phyloP scores from a whole-genome alignment of 2,329 filamentous ascomycete genomes.

The Hypomyces perniciosus region DNA sequence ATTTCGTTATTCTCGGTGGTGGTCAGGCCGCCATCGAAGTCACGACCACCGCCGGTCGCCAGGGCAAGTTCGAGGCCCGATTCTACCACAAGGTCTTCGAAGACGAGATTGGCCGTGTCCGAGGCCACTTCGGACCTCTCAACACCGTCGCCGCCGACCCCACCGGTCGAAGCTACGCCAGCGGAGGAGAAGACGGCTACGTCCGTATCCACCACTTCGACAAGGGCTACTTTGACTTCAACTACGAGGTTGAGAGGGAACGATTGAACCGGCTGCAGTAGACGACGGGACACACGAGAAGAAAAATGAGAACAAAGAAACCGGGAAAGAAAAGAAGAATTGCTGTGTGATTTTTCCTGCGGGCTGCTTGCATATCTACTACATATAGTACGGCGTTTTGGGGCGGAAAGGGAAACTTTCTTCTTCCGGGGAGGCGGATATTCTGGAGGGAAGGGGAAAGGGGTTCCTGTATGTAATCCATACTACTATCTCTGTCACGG shows the following conservation, averaged over 20 bases:
- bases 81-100: constrained; percentile 99
- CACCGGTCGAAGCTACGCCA: constrained; percentile 85
- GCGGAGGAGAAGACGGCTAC: constrained; percentile 96
- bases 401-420: constrained; percentile 27
- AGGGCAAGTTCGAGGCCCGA: constrained; percentile 98
- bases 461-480: constrained; percentile 24
- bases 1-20: constrained; percentile 96
- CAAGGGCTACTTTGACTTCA: constrained; percentile 97
- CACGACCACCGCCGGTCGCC: constrained; percentile 84
- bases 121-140: constrained; percentile 92
- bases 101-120: constrained; percentile 95
- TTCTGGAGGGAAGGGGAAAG: constrained; percentile 14
- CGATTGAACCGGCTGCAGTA: constrained; percentile 42
- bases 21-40: constrained; percentile 99
- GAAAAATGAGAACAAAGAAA: neutral
- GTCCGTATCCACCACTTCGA: constrained; percentile 98
- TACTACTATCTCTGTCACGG: constrained; percentile 24
- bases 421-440: constrained; percentile 14
- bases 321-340: neutral
- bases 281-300: constrained; percentile 6
- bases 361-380: constrained; percentile 31
- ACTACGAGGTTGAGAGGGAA: constrained; percentile 97
- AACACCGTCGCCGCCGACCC: constrained; percentile 96
- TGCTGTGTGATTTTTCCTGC: constrained; percentile 25
- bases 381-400: constrained; percentile 33